phyloP scores from a whole-genome alignment of 495 filamentous ascomycete species.

The Clavariopsis aquatica region DNA sequence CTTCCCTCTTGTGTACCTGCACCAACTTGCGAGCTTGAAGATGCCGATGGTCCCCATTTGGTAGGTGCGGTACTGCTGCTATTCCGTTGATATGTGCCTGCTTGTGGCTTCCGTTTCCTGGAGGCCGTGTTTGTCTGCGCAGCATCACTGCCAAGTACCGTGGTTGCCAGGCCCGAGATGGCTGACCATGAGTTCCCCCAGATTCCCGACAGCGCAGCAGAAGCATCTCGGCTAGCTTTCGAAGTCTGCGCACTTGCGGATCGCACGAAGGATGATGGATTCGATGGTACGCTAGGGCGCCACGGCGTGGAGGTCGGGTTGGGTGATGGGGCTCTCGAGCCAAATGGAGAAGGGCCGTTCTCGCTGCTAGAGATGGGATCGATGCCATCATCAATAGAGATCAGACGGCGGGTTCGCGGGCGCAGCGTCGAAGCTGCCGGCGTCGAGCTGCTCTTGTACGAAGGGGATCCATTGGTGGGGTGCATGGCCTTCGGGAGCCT shows the following conservation, averaged over 20 bases:
- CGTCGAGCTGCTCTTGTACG: conserved; percentile 37
- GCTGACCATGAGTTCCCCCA: conserved; percentile 48
- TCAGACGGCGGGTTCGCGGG: conserved; percentile 43
- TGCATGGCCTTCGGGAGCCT: conserved; percentile 36
- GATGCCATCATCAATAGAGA: conserved; percentile 45
- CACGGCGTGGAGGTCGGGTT: conserved; percentile 40
- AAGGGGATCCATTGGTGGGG: conserved; percentile 37
- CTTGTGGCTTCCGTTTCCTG: conserved; percentile 50
- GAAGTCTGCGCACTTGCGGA: conserved; percentile 21
- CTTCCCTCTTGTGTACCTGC: conserved; percentile 59
- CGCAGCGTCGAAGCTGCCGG: conserved; percentile 41
- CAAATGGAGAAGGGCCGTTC: conserved; percentile 38
- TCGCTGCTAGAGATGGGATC: conserved; percentile 26
- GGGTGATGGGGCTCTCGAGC: conserved; percentile 43
- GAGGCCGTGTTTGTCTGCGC: conserved; percentile 40
- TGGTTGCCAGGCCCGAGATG: conserved; percentile 48
- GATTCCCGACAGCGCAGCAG: conserved; percentile 31
- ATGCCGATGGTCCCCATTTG: conserved; percentile 59
- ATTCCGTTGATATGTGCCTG: conserved; percentile 48
- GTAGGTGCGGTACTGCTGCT: conserved; percentile 47
- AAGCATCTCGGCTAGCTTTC: conserved; percentile 3
- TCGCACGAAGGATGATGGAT: conserved; percentile 21
- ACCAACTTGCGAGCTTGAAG: conserved; percentile 51
- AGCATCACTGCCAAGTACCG: conserved; percentile 45
- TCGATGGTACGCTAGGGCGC: conserved; percentile 24